A percentile compares a stretch with the other conserved stretches of the same genome.
phyloP scores from a whole-genome alignment of 768 basidiomycete species.

The Suillus brevipes region DNA sequence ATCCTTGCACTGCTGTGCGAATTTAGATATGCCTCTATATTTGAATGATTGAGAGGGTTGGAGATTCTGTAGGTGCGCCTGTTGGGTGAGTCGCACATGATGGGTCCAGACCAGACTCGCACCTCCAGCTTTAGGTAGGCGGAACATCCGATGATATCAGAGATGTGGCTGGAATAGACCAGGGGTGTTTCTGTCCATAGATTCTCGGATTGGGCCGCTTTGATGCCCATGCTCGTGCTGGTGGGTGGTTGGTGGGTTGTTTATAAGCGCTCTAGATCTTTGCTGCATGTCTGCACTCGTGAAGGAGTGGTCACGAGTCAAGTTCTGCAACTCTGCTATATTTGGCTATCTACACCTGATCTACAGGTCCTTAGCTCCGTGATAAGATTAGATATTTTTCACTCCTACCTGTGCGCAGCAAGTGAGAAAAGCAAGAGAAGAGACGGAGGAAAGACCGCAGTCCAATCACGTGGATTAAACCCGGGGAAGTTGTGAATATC shows the following conservation, averaged over 20 bases:
- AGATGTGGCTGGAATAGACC: conserved; percentile 59
- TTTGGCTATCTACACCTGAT: background rate
- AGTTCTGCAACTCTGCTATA: background rate
- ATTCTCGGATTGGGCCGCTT: conserved; percentile 7
- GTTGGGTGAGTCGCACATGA: background rate
- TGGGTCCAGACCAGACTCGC: conserved; percentile 17
- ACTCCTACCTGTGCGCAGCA: background rate
- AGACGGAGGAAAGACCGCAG: background rate
- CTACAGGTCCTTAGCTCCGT: background rate
- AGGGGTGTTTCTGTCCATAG: conserved; percentile 69
- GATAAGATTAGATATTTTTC: background rate
- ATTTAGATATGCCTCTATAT: conserved; percentile 67
- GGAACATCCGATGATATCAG: conserved; percentile 47
- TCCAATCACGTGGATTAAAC: background rate
- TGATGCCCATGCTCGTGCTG: conserved; percentile 9
- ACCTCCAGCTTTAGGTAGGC: conserved; percentile 79
- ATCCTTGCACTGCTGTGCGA: conserved; percentile 51
- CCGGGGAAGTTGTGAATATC: background rate
- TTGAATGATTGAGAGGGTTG: conserved; percentile 80
- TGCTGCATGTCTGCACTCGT: background rate
- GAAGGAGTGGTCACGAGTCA: too few relatives aligned
- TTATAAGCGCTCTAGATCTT: background rate
- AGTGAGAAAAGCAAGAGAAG: background rate
- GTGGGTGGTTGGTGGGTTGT: background rate
- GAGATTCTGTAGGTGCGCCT: conserved; percentile 49